Percentiles rank a stretch among this genome's conserved stretches.
phyloP scores from a whole-genome alignment of 2,329 filamentous ascomycete species.

The Alternaria triticina region DNA sequence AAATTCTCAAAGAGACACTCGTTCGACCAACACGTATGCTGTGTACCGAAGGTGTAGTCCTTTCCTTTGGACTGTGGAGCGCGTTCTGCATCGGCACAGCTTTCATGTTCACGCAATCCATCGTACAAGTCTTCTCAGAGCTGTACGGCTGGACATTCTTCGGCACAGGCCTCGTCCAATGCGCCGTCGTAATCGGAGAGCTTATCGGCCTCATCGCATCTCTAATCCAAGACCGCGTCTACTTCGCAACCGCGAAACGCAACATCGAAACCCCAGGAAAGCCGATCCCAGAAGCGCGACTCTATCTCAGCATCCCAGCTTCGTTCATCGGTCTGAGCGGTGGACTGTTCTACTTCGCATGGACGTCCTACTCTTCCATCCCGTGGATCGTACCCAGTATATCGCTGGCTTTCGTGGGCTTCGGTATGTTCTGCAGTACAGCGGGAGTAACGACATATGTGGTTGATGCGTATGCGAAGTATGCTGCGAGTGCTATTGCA shows the following conservation, averaged over 20 bases:
- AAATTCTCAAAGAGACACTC: conserved; percentile 48
- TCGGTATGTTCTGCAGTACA: conserved; percentile 57
- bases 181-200: conserved; percentile 55
- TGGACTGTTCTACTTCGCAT: conserved; percentile 60
- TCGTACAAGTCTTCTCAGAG: conserved; percentile 51
- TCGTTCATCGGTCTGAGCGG: conserved; percentile 56
- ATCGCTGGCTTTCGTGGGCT: conserved; percentile 57
- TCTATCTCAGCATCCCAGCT: conserved; percentile 53
- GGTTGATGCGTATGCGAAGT: conserved; percentile 58
- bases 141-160: conserved; percentile 52
- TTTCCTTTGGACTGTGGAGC: conserved; percentile 57
- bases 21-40: conserved; percentile 51
- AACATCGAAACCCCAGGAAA: conserved; percentile 49
- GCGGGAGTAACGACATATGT: conserved; percentile 57
- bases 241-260: conserved; percentile 49
- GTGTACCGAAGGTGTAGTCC: conserved; percentile 58
- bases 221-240: conserved; percentile 48
- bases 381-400: conserved; percentile 58
- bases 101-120: conserved; percentile 59
- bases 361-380: conserved; percentile 53
- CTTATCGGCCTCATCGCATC: conserved; percentile 50
- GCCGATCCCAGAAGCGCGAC: conserved; percentile 55
- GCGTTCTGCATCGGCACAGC: conserved; percentile 56
- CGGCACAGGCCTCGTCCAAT: conserved; percentile 54
- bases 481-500: conserved; percentile 58